phyloP scores from a whole-genome alignment of 2,329 filamentous ascomycete species.

The Alternaria gansuensis region DNA sequence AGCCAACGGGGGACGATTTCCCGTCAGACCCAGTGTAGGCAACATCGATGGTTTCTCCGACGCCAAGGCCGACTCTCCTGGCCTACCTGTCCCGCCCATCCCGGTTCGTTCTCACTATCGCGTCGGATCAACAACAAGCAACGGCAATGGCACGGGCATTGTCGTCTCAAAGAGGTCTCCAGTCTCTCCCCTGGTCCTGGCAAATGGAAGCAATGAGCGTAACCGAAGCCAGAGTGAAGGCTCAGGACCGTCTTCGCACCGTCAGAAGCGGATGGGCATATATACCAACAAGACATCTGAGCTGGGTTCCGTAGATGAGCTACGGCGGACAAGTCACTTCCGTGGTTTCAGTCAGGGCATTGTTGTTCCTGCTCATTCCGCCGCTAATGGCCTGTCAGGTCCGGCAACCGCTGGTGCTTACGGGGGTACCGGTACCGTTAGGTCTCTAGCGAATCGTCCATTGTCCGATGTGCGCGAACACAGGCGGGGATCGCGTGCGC shows the following conservation, averaged over 20 bases:
- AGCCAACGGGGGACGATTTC: constrained; percentile 65
- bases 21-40: constrained; percentile 71
- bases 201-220: constrained; percentile 71
- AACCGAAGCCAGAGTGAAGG: constrained; percentile 71
- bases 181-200: constrained; percentile 74
- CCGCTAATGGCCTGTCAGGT: constrained; percentile 42
- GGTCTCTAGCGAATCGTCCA: constrained; percentile 56
- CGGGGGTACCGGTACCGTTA: constrained; percentile 47
- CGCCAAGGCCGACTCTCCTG: constrained; percentile 47
- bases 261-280: constrained; percentile 68
- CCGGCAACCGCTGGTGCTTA: constrained; percentile 48
- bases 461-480: constrained; percentile 67
- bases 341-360: constrained; percentile 67
- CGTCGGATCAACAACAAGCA: constrained; percentile 72
- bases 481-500: constrained; percentile 58
- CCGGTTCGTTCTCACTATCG: constrained; percentile 84
- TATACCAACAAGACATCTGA: constrained; percentile 66
- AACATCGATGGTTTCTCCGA: constrained; percentile 68
- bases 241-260: constrained; percentile 60
- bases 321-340: constrained; percentile 62
- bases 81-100: constrained; percentile 71
- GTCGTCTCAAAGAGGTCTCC: constrained; percentile 71
- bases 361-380: constrained; percentile 46
- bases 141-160: constrained; percentile 39
- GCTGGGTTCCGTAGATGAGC: constrained; percentile 63